These are phyloP conservation scores for Cupressus sempervirens DNA, from an alignment of 75 land plant genomes.

Conservation along the genomic window DNA sequence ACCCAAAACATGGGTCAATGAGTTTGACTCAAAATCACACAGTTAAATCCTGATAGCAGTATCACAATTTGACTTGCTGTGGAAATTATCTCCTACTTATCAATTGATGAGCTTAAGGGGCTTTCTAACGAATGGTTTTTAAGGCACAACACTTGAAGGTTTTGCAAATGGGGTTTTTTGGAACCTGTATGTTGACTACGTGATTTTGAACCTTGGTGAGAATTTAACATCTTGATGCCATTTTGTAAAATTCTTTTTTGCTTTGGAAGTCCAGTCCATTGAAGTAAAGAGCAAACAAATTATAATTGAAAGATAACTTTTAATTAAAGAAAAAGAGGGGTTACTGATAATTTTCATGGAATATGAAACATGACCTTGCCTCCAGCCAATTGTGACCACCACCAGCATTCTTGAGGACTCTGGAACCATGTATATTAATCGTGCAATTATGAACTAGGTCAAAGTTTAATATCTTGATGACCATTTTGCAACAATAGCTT, in stretches of 20 bases:
- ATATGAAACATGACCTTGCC: not conserved
- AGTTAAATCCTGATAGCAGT: too few species aligned
- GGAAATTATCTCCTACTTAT: too few species aligned
- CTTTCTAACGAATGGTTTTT: too few species aligned
- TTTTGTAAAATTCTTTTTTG: not conserved
- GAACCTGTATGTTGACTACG: not conserved
- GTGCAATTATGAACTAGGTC: not conserved
- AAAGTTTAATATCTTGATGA: not conserved
- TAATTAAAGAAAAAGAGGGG: not conserved
- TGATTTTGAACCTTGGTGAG: not conserved
- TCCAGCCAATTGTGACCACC: not conserved
- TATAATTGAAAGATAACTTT: not conserved
- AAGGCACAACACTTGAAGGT: too few species aligned
- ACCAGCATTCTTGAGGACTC: not conserved
- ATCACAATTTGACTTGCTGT: too few species aligned
- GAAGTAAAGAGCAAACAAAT: not conserved
- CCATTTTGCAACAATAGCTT: not conserved
- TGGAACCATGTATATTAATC: not conserved
- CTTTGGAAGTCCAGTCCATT: not conserved
- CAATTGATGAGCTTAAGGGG: too few species aligned
- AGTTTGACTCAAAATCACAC: too few species aligned
- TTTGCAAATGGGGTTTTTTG: too few species aligned
- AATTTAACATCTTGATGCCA: not conserved
- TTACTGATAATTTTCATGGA: not conserved
- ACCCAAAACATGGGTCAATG: too few species aligned